phyloP scores from a whole-genome alignment of 306 rosid genomes.

The Abrus precatorius region DNA sequence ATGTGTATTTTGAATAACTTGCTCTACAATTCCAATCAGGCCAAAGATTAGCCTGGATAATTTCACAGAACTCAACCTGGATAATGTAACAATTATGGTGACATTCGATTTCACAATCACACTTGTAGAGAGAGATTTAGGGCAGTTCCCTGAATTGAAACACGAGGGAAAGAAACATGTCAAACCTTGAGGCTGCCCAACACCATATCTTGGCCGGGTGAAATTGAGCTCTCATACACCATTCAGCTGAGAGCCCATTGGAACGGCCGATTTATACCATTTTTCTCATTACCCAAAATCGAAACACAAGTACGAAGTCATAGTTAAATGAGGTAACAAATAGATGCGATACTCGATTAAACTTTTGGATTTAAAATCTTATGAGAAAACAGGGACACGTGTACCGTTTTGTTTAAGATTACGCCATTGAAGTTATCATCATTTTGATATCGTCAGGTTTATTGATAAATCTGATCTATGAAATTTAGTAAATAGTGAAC shows the following conservation, averaged over 20 bases:
- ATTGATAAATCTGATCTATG: not conserved
- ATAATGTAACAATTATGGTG: too few species aligned
- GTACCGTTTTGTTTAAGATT: too few species aligned
- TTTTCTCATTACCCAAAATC: not conserved
- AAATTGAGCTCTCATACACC: conserved; percentile 21
- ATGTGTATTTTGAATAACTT: too few species aligned
- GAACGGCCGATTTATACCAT: not conserved
- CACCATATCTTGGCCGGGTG: conserved; percentile 21
- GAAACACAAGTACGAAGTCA: not conserved
- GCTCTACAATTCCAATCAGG: too few species aligned
- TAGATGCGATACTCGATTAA: not conserved
- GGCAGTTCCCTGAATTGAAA: conserved; percentile 34
- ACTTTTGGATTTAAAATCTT: not conserved
- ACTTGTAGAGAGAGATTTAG: not conserved
- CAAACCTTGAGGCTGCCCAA: conserved; percentile 28
- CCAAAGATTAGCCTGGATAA: too few species aligned
- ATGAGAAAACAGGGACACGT: too few species aligned
- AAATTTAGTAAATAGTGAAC: not conserved
- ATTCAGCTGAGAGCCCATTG: conserved; percentile 30
- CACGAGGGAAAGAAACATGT: not conserved
- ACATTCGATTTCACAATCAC: too few species aligned
- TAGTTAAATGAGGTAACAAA: not conserved
- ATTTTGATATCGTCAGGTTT: not conserved
- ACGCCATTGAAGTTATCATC: too few species aligned
- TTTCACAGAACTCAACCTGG: too few species aligned